A percentile compares a stretch with the other conserved stretches of the same genome.
Conservation (phyloP, 202 grass and related monocot species). For the Bolboschoenoplectus hybrid region DNA sequence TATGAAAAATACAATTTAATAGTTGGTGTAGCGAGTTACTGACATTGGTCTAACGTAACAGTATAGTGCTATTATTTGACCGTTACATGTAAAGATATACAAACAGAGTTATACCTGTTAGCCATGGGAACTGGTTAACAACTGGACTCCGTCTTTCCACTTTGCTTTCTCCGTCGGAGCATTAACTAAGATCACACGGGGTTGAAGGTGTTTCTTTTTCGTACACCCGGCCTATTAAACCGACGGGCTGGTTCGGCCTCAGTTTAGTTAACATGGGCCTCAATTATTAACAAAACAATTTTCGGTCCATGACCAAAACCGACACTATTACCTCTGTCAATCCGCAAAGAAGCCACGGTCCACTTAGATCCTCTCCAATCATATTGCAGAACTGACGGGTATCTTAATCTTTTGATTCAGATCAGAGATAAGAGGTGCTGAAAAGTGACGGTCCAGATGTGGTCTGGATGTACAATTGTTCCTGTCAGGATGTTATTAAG, state of each 20-base stretch:
- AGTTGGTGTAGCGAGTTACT: background rate
- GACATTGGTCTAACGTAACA: background rate
- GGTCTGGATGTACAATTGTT: background rate
- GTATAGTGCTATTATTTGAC: background rate
- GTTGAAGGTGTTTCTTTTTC: background rate
- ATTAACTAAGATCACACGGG: too few relatives aligned
- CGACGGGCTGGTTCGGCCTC: background rate
- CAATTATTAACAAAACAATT: background rate
- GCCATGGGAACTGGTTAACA: background rate
- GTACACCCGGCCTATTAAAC: background rate
- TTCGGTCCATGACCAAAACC: background rate
- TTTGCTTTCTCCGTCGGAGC: constrained; percentile 33
- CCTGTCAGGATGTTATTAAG: background rate
- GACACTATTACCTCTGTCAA: background rate
- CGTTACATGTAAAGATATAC: background rate
- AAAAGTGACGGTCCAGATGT: background rate
- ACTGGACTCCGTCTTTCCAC: constrained; percentile 11
- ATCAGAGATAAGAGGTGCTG: background rate
- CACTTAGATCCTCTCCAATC: background rate
- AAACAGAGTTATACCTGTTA: background rate
- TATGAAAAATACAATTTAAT: background rate
- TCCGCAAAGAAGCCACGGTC: background rate
- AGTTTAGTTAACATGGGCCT: background rate
- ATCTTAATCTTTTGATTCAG: background rate
- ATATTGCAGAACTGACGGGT: too few relatives aligned